Conservation (phyloP, 1,284 basidiomycete species). For the Ustilago crameri region DNA sequence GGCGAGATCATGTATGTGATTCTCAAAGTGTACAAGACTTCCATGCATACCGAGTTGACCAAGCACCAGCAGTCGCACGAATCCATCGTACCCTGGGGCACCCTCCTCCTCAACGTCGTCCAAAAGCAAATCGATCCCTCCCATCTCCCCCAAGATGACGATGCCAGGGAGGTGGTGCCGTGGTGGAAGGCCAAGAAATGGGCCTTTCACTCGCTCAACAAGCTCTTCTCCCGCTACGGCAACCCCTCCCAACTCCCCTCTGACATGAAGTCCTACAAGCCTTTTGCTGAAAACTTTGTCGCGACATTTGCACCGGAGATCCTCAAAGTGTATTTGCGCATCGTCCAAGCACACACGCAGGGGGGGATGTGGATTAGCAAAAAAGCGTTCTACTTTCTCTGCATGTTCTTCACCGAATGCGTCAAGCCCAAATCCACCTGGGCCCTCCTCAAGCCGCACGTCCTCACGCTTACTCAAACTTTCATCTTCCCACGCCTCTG, state of each 20-base stretch:
- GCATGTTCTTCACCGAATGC: slow-evolving; percentile 64
- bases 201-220: slow-evolving; percentile 67
- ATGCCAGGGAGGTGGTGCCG: slow-evolving; percentile 35
- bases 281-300: slow-evolving; percentile 65
- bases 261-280: slow-evolving; percentile 63
- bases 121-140: slow-evolving; percentile 53
- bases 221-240: slow-evolving; percentile 65
- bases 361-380: slow-evolving; percentile 57
- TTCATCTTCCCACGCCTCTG: slow-evolving; percentile 66
- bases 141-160: slow-evolving; percentile 56
- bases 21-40: slow-evolving; percentile 66
- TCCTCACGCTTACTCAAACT: slow-evolving; percentile 54
- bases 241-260: slow-evolving; percentile 65
- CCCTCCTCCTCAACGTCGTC: slow-evolving; percentile 62
- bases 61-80: slow-evolving; percentile 63
- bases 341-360: slow-evolving; percentile 52
- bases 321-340: slow-evolving; percentile 64
- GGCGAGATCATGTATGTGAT: slow-evolving; percentile 65
- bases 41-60: slow-evolving; percentile 59
- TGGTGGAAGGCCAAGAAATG: slow-evolving; percentile 69
- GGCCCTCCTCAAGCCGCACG: slow-evolving; percentile 64
- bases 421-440: slow-evolving; percentile 66
- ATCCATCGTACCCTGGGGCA: slow-evolving; percentile 66
- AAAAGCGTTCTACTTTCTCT: slow-evolving; percentile 58
- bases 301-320: slow-evolving; percentile 66